Evolutionary conservation across 202 grass and related monocot species (phyloP).

Genomic region (Eragrostis tef): DNA sequence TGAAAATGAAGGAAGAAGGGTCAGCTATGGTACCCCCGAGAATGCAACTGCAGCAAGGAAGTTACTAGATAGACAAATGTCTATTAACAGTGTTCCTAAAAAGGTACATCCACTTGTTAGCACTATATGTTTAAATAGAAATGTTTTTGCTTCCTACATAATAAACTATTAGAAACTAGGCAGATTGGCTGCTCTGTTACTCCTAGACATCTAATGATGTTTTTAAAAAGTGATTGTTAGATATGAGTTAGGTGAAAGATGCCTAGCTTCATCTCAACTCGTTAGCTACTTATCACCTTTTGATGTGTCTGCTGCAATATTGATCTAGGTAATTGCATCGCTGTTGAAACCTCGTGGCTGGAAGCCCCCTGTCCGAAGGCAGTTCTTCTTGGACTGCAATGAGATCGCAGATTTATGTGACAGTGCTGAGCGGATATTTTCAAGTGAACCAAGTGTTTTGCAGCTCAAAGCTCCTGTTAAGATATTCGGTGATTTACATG

Average conservation of each 20-base stretch:
- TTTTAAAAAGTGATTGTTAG: neutral
- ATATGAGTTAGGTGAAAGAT: conserved; percentile 14
- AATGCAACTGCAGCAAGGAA: conserved; percentile 94
- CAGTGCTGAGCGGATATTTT: conserved; percentile 96
- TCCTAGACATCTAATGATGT: conserved; percentile 17
- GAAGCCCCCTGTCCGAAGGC: conserved; percentile 93
- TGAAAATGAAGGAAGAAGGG: conserved; percentile 99
- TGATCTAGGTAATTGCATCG: conserved; percentile 80
- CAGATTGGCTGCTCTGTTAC: neutral
- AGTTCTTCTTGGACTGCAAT: conserved; percentile 98
- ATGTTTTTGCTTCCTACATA: neutral
- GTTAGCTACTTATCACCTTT: neutral
- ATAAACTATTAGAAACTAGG: conserved; percentile 31
- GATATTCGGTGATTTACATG: conserved; percentile 98
- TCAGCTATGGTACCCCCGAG: conserved; percentile 96
- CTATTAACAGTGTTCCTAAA: conserved; percentile 97
- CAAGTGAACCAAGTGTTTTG: conserved; percentile 89
- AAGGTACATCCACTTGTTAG: conserved; percentile 60
- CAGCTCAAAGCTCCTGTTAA: conserved; percentile 97
- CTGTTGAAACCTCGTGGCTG: conserved; percentile 96
- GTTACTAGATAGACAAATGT: conserved; percentile 96
- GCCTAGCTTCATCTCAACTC: conserved; percentile 1
- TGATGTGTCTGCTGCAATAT: conserved; percentile 33
- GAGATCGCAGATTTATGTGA: conserved; percentile 98
- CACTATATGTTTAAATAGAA: conserved; percentile 9